Conservation (phyloP, 805 yeast species). For the Ogataea ganodermae region DNA sequence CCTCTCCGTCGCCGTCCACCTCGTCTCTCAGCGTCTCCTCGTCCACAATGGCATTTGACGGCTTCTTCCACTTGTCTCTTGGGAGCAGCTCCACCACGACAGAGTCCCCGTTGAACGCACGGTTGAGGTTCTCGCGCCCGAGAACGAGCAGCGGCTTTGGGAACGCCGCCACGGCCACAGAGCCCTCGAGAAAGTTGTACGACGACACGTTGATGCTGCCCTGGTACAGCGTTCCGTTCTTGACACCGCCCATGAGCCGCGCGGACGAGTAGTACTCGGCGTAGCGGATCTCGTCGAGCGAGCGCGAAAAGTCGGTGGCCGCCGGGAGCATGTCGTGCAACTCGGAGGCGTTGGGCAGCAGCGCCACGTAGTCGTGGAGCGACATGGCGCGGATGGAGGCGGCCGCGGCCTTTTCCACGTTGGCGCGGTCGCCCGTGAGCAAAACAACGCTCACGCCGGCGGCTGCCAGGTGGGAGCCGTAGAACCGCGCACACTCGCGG, state of each 20-base stretch:
- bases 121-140: slow-evolving; percentile 83
- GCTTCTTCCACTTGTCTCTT: slow-evolving; percentile 81
- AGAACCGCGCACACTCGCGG: slow-evolving; percentile 74
- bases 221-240: slow-evolving; percentile 83
- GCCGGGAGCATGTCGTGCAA: slow-evolving; percentile 78
- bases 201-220: slow-evolving; percentile 80
- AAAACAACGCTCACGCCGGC: slow-evolving; percentile 50
- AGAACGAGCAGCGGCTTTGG: slow-evolving; percentile 78
- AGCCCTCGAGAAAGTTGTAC: slow-evolving; percentile 87
- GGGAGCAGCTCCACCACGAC: slow-evolving; percentile 92
- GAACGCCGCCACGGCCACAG: slow-evolving; percentile 68
- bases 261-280: slow-evolving; percentile 80
- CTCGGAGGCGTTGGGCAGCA: slow-evolving; percentile 70
- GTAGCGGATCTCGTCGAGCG: slow-evolving; percentile 54
- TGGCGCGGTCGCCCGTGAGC: slow-evolving; percentile 77
- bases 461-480: slow-evolving; percentile 57
- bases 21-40: slow-evolving; percentile 64
- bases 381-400: slow-evolving; percentile 59
- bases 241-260: slow-evolving; percentile 86
- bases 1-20: slow-evolving; percentile 48
- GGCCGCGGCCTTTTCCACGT: slow-evolving; percentile 54
- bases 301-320: slow-evolving; percentile 40
- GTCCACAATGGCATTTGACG: slow-evolving; percentile 77
- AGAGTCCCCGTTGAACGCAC: slow-evolving; percentile 89
- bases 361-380: slow-evolving; percentile 67